These are phyloP conservation scores for Thelephora terrestris DNA, from an alignment of 1,284 basidiomycete species.

Conservation along the genomic window DNA sequence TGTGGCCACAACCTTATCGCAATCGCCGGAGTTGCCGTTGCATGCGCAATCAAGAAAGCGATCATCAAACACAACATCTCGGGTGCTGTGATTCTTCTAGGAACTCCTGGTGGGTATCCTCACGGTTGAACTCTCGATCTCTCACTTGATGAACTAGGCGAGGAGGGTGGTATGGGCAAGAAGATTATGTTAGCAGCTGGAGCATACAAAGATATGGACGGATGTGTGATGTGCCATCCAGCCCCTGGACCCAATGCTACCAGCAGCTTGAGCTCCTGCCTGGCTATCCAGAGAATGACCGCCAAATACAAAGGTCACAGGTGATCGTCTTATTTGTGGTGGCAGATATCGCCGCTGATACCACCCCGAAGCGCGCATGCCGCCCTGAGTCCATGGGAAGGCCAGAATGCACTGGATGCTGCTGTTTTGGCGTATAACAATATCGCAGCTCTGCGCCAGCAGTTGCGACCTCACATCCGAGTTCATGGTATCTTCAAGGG, in stretches of 20 bases:
- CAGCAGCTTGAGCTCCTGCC: constrained; percentile 39
- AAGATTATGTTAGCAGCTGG: constrained; percentile 59
- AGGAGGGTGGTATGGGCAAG: constrained; percentile 77
- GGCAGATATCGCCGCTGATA: not conserved
- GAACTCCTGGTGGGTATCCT: constrained; percentile 56
- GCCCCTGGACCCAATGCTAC: constrained; percentile 36
- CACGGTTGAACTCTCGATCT: not conserved
- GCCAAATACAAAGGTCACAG: constrained; percentile 61
- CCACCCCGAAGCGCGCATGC: constrained; percentile 52
- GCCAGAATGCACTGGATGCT: constrained; percentile 76
- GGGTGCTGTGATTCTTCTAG: constrained; percentile 68
- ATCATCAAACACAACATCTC: constrained; percentile 52
- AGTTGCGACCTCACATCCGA: constrained; percentile 44
- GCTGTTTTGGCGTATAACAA: constrained; percentile 74
- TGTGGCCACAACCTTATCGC: constrained; percentile 83
- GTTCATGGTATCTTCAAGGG: constrained; percentile 59
- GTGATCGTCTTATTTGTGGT: constrained; percentile 23
- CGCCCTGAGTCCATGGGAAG: constrained; percentile 72
- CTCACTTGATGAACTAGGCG: constrained; percentile 31
- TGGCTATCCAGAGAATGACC: constrained; percentile 49
- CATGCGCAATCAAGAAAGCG: constrained; percentile 57
- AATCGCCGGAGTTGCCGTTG: constrained; percentile 62
- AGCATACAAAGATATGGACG: constrained; percentile 69
- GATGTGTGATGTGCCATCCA: constrained; percentile 72
- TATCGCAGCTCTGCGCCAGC: constrained; percentile 65